Conservation (phyloP, 139 green algal species). For the Chlamydomonas sp. region DNA sequence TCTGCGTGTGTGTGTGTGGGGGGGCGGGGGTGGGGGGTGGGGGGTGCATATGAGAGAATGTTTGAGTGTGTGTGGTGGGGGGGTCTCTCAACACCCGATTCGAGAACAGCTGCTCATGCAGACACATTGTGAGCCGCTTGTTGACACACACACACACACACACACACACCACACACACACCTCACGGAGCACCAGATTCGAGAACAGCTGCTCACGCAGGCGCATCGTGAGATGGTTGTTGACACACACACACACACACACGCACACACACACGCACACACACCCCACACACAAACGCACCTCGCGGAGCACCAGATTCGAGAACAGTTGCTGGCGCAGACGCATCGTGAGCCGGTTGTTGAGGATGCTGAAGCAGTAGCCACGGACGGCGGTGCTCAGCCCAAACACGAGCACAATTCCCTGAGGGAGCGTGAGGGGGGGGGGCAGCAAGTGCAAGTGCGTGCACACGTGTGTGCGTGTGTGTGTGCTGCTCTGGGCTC, state of each 20-base stretch:
- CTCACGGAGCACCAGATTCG: background rate
- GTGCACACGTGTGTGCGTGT: too few relatives aligned
- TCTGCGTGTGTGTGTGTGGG: slow-evolving; percentile 31
- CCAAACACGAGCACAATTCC: slow-evolving; percentile 48
- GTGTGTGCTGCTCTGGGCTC: too few relatives aligned
- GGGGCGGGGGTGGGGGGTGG: too few relatives aligned
- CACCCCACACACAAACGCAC: background rate
- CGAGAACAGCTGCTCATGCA: background rate
- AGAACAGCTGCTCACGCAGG: background rate
- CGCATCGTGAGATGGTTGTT: too few relatives aligned
- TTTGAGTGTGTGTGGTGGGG: slow-evolving; percentile 22
- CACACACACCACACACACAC: background rate
- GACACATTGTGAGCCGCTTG: background rate
- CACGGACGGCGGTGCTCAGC: slow-evolving; percentile 50
- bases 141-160: background rate
- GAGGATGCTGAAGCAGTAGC: slow-evolving; percentile 62
- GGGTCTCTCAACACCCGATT: background rate
- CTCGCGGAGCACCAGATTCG: background rate
- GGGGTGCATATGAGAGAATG: slow-evolving; percentile 53
- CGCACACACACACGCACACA: background rate
- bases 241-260: too few relatives aligned
- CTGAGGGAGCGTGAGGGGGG: slow-evolving; percentile 12
- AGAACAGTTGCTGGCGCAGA: slow-evolving; percentile 31
- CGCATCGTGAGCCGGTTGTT: slow-evolving; percentile 64
- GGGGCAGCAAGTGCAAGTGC: too few relatives aligned